Evolutionary conservation across 2,329 filamentous ascomycete genomes (phyloP), one percentile per base, ranked within the genome.

Genomic region (Aureobasidium zeae): DNA sequence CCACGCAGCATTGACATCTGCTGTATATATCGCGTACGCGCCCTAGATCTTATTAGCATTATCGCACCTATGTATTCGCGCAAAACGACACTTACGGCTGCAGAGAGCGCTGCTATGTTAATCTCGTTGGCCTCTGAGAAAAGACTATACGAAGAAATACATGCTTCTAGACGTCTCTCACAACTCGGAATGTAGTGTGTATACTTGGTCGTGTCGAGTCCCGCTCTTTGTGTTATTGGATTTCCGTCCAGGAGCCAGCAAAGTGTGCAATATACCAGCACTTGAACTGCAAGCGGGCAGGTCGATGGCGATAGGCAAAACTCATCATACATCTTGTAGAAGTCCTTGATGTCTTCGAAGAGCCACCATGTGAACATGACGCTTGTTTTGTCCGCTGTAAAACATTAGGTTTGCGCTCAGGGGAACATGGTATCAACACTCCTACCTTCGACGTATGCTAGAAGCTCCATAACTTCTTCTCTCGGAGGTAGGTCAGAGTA

Each of bases 1-100:
- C 72, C 77, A 79, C n/a, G 74, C 75, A 3, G 82, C 66, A 0
- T 75, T 76, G 1, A 77, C 75, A 28, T 76, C 76, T n/a, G 76
- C 62, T 4, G 74, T 68, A 74, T 81, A 37, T 12, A 42, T 25
- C 16, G 21, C 28, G 19, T 29, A 25, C 13, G 38, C 19, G 11
- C 11, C 26, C 30, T 31, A 5, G 5, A 24, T 5, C 4, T 4
- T 9, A 25, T 41, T 15, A 41, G 13, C 6, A 17, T 13, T 3
- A 12, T 21, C 15, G 11, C n/a, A 4, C 8, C 8, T 5, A 12
- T 12, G 15, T 17, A 13, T 4, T 4, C 17, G 16, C 15, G 8
- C 4, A 17, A 12, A 9, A 10, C 2, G 13, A 4, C 4, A 39
- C 37, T 32, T 7, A 45, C 31, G 9, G 32, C 28, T 31, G 31